Evolutionary conservation across 768 basidiomycete species (phyloP), one percentile per base, ranked within the genome.

Genomic region (Boletus subparvulus): DNA sequence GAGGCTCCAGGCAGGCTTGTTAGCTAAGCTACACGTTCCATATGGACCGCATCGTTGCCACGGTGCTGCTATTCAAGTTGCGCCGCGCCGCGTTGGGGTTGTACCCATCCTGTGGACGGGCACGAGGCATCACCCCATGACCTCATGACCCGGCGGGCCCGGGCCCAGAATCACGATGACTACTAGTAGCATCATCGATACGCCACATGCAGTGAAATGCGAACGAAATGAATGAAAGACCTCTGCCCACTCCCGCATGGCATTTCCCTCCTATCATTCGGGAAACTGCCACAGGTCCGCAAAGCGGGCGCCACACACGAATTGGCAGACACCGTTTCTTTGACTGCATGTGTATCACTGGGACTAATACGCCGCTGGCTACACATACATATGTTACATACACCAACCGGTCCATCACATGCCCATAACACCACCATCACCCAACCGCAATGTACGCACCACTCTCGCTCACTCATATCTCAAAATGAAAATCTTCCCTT

Each of bases 401-500:
- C 36, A 33, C 12, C 16, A 16, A 32, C 21, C 32, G 16, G 4
- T n/a, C 12, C 3, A 13, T 21, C 26, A 13, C 10, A 16, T 45
- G 11, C 44, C 30, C 1, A 19, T 19, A 32, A 46, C 37, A 21
- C n/a, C 21, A 33, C n/a, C 6, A 26, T 6, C 24, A 26, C 4
- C 21, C 26, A 14, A 17, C 8, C 14, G 4, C 28, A 41, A 35
- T 30, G 21, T 41, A 24, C 16, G 3, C 17, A 36, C 5, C 35
- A 41, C 24, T 32, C 54, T 32, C 54, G 13, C 19, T 71, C 55
- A 80, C 47, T 78, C 77, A 74, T 89, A 89, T 73, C 83, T 83
- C 65, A 90, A 65, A 66, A 89, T 88, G 72, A 85, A 89, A 50
- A 89, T 86, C 74, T 79, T 84, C 42, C 88, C 87, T 13, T 79